Conservation (phyloP, 2,329 filamentous ascomycete genomes). For the Arthrobotrys iridis region DNA sequence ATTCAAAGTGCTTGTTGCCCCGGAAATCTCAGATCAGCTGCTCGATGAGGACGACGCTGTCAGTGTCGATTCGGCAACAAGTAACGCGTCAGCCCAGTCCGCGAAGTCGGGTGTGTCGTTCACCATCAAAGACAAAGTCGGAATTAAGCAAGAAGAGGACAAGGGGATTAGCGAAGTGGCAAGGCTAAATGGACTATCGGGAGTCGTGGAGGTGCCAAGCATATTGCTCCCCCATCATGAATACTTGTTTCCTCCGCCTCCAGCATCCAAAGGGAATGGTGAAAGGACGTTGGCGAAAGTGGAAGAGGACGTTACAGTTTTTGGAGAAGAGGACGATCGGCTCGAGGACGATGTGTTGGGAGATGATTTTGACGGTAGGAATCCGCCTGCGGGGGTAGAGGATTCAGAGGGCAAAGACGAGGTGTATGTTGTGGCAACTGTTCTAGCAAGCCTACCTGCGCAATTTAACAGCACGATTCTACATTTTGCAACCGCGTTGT, state of each 20-base stretch:
- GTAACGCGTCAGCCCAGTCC: conserved; percentile 27
- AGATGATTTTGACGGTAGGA: conserved; percentile 46
- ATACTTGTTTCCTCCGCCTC: conserved; percentile 64
- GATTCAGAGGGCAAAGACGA: conserved; percentile 65
- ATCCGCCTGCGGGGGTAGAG: background rate
- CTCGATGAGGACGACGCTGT: conserved; percentile 44
- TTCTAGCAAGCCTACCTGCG: conserved; percentile 66
- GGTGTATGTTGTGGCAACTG: conserved; percentile 61
- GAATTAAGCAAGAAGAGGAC: conserved; percentile 58
- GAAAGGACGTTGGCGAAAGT: conserved; percentile 14
- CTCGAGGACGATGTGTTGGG: conserved; percentile 30
- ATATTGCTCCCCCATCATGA: conserved; percentile 68
- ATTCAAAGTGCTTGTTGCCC: conserved; percentile 45
- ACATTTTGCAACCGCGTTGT: conserved; percentile 67
- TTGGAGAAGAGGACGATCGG: conserved; percentile 60
- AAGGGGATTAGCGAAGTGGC: conserved; percentile 65
- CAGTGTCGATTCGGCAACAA: conserved; percentile 44
- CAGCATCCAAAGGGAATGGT: conserved; percentile 60
- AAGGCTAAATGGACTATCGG: conserved; percentile 66
- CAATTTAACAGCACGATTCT: conserved; percentile 67
- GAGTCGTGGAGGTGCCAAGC: conserved; percentile 64
- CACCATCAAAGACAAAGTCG: conserved; percentile 50
- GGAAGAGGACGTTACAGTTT: conserved; percentile 34
- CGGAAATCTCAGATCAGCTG: conserved; percentile 36
- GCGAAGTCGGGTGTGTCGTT: conserved; percentile 32